These are phyloP conservation scores for Aquanectria penicillioides DNA, from an alignment of 2,329 filamentous ascomycete species.

Conservation along the genomic window DNA sequence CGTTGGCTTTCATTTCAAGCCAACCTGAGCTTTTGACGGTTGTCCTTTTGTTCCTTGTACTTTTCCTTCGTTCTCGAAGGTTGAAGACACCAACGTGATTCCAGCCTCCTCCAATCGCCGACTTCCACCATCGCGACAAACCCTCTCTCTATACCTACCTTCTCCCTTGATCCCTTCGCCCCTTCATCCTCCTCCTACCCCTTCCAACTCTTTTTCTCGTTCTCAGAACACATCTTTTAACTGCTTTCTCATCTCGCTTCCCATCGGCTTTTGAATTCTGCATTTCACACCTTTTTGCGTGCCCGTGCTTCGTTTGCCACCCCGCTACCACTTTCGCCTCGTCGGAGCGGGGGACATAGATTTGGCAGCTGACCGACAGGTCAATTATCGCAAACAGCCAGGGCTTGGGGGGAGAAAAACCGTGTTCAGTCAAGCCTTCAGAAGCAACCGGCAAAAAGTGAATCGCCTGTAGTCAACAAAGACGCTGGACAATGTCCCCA, in stretches of 20 bases:
- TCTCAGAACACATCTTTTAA: too few species aligned
- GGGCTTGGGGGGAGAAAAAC: too few species aligned
- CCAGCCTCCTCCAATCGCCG: background rate
- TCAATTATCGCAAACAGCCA: background rate
- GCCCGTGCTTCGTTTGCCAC: conserved; percentile 23
- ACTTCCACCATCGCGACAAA: background rate
- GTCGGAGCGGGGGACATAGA: conserved; percentile 8
- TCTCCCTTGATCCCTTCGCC: background rate
- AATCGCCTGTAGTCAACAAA: background rate
- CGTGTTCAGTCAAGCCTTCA: background rate
- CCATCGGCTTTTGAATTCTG: too few species aligned
- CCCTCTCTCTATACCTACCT: background rate
- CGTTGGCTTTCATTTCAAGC: background rate
- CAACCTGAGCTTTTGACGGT: background rate
- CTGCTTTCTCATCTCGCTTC: too few species aligned
- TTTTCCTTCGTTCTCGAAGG: background rate
- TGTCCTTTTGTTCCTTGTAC: background rate
- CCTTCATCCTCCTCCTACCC: background rate
- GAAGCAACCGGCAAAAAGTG: background rate
- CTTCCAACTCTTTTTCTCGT: background rate
- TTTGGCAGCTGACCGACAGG: too few species aligned
- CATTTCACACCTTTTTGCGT: background rate
- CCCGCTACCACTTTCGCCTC: conserved; percentile 9
- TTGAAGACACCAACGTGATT: too few species aligned
- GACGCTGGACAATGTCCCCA: conserved; percentile 40